Evolutionary conservation across 768 basidiomycete genomes (phyloP).

Genomic region (Dentipellis fragilis): DNA sequence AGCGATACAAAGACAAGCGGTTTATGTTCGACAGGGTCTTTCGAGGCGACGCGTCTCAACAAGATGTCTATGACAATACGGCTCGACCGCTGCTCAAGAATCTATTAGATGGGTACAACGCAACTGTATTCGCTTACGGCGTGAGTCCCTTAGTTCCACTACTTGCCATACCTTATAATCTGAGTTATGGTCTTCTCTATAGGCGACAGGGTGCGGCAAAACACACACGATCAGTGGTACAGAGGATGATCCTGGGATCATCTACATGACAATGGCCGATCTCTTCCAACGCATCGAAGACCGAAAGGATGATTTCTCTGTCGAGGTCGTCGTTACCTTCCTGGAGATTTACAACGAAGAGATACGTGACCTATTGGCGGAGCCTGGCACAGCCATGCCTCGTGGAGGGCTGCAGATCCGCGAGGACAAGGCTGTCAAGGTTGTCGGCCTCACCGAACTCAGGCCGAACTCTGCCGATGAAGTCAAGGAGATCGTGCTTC

Average conservation of each 20-base stretch:
- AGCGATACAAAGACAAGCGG: slow-evolving; percentile 91
- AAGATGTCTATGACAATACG: slow-evolving; percentile 81
- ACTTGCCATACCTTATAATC: background rate
- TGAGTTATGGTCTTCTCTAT: slow-evolving; percentile 10
- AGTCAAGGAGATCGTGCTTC: slow-evolving; percentile 87
- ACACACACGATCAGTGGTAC: slow-evolving; percentile 98
- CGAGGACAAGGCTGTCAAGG: slow-evolving; percentile 90
- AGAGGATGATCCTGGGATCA: slow-evolving; percentile 80
- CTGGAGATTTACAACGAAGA: slow-evolving; percentile 99
- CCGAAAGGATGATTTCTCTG: slow-evolving; percentile 72
- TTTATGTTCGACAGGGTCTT: slow-evolving; percentile 98
- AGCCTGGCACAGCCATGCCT: slow-evolving; percentile 50
- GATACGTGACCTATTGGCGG: slow-evolving; percentile 88
- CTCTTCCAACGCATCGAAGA: slow-evolving; percentile 91
- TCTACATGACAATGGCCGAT: slow-evolving; percentile 95
- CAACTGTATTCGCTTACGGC: slow-evolving; percentile 97
- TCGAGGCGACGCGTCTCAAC: slow-evolving; percentile 68
- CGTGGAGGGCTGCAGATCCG: slow-evolving; percentile 88
- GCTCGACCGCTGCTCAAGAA: slow-evolving; percentile 78
- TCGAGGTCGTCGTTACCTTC: slow-evolving; percentile 88
- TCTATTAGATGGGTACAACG: slow-evolving; percentile 89
- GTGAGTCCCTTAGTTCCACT: slow-evolving; percentile 40
- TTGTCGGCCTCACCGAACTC: slow-evolving; percentile 76
- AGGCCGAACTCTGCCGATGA: slow-evolving; percentile 79
- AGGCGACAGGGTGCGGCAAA: slow-evolving; percentile 99